Conservation (phyloP, 129 eudicot species). For the Lonicera japonica region DNA sequence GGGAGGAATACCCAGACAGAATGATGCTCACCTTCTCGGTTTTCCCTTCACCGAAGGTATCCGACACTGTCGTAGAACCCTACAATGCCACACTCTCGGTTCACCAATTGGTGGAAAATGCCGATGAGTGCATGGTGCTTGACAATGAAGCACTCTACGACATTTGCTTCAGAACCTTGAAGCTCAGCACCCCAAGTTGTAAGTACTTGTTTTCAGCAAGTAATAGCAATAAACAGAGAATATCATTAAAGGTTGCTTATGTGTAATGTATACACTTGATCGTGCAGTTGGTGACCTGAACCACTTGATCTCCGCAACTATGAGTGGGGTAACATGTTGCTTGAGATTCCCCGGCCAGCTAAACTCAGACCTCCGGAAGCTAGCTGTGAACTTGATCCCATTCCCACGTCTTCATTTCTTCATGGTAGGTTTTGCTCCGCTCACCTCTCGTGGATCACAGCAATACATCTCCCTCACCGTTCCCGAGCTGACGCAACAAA, state of each 20-base stretch:
- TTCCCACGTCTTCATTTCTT: slow-evolving; percentile 95
- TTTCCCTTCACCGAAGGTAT: slow-evolving; percentile 91
- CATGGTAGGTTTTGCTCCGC: slow-evolving; percentile 96
- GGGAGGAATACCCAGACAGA: slow-evolving; percentile 94
- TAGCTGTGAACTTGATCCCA: slow-evolving; percentile 83
- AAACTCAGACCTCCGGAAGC: slow-evolving; percentile 80
- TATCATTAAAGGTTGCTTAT: background rate
- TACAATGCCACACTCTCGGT: slow-evolving; percentile 92
- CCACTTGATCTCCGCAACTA: slow-evolving; percentile 87
- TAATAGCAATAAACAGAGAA: background rate
- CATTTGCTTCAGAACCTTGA: slow-evolving; percentile 85
- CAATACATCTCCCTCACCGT: slow-evolving; percentile 80
- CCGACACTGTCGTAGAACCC: slow-evolving; percentile 91
- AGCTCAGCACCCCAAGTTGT: slow-evolving; percentile 96
- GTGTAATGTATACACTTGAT: background rate
- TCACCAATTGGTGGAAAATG: slow-evolving; percentile 88
- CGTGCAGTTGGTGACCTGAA: slow-evolving; percentile 85
- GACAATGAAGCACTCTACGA: slow-evolving; percentile 92
- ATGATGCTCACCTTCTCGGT: slow-evolving; percentile 97
- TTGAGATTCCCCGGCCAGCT: slow-evolving; percentile 87
- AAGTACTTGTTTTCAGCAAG: slow-evolving; percentile 20
- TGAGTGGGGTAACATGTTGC: slow-evolving; percentile 96
- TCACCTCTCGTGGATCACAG: slow-evolving; percentile 91
- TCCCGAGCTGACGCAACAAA: slow-evolving; percentile 94
- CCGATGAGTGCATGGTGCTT: slow-evolving; percentile 94